phyloP scores from a whole-genome alignment of 345 rosid genomes.

The Euphorbia pulcherrima region DNA sequence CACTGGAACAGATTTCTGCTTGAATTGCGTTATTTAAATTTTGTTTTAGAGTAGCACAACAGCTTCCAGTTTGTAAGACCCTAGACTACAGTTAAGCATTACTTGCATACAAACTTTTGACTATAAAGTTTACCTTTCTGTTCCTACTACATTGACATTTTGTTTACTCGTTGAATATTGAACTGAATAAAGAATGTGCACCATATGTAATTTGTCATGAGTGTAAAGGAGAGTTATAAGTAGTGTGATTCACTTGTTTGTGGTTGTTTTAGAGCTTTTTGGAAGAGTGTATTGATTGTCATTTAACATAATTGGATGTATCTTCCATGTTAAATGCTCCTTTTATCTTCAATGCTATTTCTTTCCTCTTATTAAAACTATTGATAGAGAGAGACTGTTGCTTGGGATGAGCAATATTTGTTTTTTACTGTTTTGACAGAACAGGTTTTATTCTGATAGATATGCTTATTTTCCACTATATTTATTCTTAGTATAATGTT shows the following conservation, averaged over 20 bases:
- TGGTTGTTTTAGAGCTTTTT: background rate
- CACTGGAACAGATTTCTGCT: background rate
- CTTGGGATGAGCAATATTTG: background rate
- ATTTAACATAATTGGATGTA: background rate
- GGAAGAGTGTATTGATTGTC: background rate
- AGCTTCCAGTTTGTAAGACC: too few species aligned
- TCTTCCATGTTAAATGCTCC: background rate
- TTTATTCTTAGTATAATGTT: background rate
- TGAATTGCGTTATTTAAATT: background rate
- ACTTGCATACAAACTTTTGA: too few species aligned
- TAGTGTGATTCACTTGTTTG: background rate
- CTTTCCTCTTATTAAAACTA: background rate
- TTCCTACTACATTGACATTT: too few species aligned
- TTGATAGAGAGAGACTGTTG: constrained; percentile 3
- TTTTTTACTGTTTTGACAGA: background rate
- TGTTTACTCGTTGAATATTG: too few species aligned
- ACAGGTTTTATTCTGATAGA: background rate
- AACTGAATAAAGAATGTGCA: too few species aligned
- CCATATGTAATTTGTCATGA: too few species aligned
- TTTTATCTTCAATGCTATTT: background rate
- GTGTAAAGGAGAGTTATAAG: background rate
- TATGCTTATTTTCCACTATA: background rate
- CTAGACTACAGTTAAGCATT: too few species aligned
- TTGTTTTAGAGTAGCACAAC: background rate
- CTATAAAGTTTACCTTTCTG: too few species aligned